Evolutionary conservation across 306 rosid genomes (phyloP), one percentile per base, ranked within the genome.

Genomic region (Cicer bijugum): DNA sequence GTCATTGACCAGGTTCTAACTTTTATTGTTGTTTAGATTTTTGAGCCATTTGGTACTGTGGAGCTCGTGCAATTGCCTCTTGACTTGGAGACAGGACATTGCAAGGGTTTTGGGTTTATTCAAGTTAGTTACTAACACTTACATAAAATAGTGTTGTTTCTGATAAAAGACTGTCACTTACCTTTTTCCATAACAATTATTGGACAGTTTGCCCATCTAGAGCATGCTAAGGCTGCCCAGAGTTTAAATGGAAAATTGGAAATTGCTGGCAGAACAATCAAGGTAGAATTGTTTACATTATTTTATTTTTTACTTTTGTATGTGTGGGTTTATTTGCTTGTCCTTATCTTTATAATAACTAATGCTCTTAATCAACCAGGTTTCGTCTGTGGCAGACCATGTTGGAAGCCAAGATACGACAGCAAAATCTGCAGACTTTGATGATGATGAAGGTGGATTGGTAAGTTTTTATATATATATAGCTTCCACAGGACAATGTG

Each of bases 81-180:
- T 76, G 99, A 94, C 77, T 81, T 90, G 61, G 99, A 94, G 90
- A 88, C 99, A 0, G 97, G 97, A 68, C 99, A 94, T 61, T 94
- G 99, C 97, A 94, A 94, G 89, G 99, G 99, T 53, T 94, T 94
- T 80, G 99, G 99, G 74, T 94, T 94, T 91, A 80, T 94, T 82
- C 99, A 94, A 75, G 99, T 94, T 73, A 39, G 99, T 87, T 52
- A 51, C 77, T 69, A 46, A 50, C 52, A 1, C 77, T 69, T 68
- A 40, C 67, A 39, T 11, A 11, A 28, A 23, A 50, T 14, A 61
- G 38, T 12, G 15, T 76, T 67, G 8, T 67, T 76, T 51, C 60
- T 14, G 15, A 35, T 66, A 9, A 17, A 37, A 16, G 46, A 39
- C 37, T 74, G 58, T 62, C 58, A 37, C 67, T 73, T 52, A 75